These are phyloP conservation scores for Cardamine occulta DNA, from an alignment of 345 rosid genomes.

Conservation along the genomic window DNA sequence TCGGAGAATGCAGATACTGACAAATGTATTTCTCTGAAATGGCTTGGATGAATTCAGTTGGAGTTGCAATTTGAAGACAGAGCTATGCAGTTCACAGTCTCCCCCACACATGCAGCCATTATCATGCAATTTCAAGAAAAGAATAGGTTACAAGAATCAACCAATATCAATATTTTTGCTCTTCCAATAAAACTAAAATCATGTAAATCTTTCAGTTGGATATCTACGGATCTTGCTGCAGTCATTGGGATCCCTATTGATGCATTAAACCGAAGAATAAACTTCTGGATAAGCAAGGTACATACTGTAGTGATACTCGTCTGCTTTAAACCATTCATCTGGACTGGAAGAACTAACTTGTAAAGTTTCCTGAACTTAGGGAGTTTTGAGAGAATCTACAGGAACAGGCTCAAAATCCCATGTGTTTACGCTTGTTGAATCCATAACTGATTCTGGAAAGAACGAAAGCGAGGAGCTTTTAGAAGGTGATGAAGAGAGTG, in stretches of 20 bases:
- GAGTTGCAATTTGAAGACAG: slow-evolving; percentile 93
- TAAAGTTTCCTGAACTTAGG: slow-evolving; percentile 51
- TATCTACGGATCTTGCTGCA: slow-evolving; percentile 68
- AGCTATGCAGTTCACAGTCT: slow-evolving; percentile 71
- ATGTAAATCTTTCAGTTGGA: slow-evolving; percentile 67
- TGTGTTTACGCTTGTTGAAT: slow-evolving; percentile 70
- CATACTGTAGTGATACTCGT: slow-evolving; percentile 2
- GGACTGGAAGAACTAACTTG: background rate
- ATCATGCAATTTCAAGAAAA: slow-evolving; percentile 95
- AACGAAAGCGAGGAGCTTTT: slow-evolving; percentile 65
- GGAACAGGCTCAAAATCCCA: slow-evolving; percentile 54
- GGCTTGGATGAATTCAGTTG: slow-evolving; percentile 57
- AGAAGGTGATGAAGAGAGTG: slow-evolving; percentile 82
- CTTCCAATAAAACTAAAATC: slow-evolving; percentile 23
- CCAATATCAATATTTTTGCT: background rate
- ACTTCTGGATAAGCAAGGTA: slow-evolving; percentile 96
- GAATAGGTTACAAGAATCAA: slow-evolving; percentile 53
- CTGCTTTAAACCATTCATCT: slow-evolving; percentile 12
- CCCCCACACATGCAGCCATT: slow-evolving; percentile 89
- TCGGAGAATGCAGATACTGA: background rate
- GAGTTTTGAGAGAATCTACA: slow-evolving; percentile 74
- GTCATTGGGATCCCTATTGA: slow-evolving; percentile 76
- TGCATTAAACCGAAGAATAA: slow-evolving; percentile 69
- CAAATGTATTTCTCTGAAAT: slow-evolving; percentile 5
- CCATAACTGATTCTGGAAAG: slow-evolving; percentile 62